phyloP scores from a whole-genome alignment of 257 asterid genomes.

The Prunella vulgaris region DNA sequence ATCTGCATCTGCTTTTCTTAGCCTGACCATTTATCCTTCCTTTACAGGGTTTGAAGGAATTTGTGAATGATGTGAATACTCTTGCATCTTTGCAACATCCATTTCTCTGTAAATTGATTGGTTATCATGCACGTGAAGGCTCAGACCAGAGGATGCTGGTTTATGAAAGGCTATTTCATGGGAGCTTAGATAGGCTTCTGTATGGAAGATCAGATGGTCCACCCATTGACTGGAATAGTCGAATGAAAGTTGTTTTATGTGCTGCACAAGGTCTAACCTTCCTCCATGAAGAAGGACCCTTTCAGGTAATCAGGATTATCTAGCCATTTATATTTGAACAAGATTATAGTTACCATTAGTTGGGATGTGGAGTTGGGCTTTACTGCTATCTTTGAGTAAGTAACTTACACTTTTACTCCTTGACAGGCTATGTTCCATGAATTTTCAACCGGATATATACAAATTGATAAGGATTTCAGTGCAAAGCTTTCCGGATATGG shows the following conservation, averaged over 20 bases:
- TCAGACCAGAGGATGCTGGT: constrained; percentile 82
- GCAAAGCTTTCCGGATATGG: constrained; percentile 98
- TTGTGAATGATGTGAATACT: constrained; percentile 64
- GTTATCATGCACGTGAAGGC: constrained; percentile 86
- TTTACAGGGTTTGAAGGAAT: constrained; percentile 79
- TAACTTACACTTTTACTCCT: constrained; percentile 20
- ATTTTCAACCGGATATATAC: constrained; percentile 80
- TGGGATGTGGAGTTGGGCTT: constrained; percentile 6
- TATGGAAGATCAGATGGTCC: constrained; percentile 93
- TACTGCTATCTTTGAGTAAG: neutral
- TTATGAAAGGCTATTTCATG: constrained; percentile 79
- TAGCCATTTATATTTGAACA: constrained; percentile 1
- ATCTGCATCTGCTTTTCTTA: neutral
- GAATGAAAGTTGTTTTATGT: constrained; percentile 83
- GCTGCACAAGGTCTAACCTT: constrained; percentile 96
- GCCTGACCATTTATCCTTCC: constrained; percentile 9
- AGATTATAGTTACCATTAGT: neutral
- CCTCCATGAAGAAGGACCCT: constrained; percentile 96
- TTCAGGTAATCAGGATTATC: constrained; percentile 57
- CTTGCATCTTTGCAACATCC: constrained; percentile 85
- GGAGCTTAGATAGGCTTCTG: constrained; percentile 81
- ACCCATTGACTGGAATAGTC: constrained; percentile 90
- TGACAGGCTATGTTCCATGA: constrained; percentile 95
- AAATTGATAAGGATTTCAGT: constrained; percentile 89
- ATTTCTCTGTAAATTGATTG: constrained; percentile 70